Conservation (phyloP, 164 flowering plant species). For the Berberis thunbergii region DNA sequence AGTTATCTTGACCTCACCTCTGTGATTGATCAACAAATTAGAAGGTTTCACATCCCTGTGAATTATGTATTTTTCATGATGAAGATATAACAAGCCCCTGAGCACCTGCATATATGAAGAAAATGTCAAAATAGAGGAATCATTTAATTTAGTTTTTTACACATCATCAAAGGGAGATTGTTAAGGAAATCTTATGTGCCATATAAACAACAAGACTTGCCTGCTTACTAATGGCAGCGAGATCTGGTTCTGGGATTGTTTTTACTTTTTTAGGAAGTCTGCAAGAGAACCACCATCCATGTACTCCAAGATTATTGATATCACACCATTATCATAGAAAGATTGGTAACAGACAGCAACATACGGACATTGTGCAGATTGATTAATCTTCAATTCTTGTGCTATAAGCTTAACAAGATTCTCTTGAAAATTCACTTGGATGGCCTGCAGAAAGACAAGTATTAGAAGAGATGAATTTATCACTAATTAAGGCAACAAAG, state of each 20-base stretch:
- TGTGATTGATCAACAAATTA: conserved; percentile 79
- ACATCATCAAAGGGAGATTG: background rate
- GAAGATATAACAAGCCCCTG: conserved; percentile 80
- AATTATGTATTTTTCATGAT: conserved; percentile 84
- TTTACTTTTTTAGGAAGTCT: conserved; percentile 70
- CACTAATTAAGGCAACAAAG: too few species aligned
- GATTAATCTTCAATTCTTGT: conserved; percentile 88
- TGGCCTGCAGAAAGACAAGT: conserved; percentile 42
- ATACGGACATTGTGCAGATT: conserved; percentile 73
- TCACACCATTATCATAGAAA: conserved; percentile 77
- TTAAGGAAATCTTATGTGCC: background rate
- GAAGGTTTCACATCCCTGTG: conserved; percentile 96
- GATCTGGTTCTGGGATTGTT: conserved; percentile 75
- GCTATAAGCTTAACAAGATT: conserved; percentile 57
- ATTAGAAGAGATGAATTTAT: too few species aligned
- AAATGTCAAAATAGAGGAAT: background rate
- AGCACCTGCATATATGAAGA: conserved; percentile 54
- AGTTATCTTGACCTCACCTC: conserved; percentile 92
- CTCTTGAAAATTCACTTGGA: conserved; percentile 81
- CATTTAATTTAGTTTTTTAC: background rate
- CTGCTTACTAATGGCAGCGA: conserved; percentile 89
- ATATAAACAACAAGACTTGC: conserved; percentile 19
- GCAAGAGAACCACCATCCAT: conserved; percentile 99
- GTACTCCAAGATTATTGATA: conserved; percentile 88
- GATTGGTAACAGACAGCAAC: conserved; percentile 85